These are phyloP conservation scores for Dillenia suffruticosa DNA, from an alignment of 164 flowering plant species.

Conservation along the genomic window DNA sequence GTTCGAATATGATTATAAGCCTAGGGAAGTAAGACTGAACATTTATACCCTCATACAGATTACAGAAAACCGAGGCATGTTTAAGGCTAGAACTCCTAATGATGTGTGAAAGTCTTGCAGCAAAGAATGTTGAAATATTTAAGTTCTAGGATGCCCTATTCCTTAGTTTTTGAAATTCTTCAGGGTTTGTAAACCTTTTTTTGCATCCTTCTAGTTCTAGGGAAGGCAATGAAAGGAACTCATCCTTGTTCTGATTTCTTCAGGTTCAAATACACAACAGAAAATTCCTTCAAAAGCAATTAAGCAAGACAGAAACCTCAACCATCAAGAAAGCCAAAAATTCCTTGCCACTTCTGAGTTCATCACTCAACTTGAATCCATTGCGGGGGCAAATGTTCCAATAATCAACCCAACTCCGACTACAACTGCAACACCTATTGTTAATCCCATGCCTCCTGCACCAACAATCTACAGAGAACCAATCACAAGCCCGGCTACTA, in stretches of 20 bases:
- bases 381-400: conserved; percentile 44
- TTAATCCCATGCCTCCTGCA: conserved; percentile 9
- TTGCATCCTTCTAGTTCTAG: no score
- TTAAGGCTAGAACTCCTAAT: no score
- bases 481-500: conserved; percentile 20
- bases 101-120: no score
- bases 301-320: conserved; percentile 9
- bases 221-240: no score
- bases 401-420: conserved; percentile 41
- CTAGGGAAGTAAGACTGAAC: no score
- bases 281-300: conserved; percentile 24
- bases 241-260: conserved; percentile 13
- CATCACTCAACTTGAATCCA: conserved; percentile 31
- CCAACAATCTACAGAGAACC: conserved; percentile 3
- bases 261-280: conserved; percentile 34
- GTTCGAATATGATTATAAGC: no score
- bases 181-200: no score
- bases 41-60: no score
- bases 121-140: no score
- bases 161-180: no score
- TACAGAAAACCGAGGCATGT: no score
- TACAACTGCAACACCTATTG: conserved; percentile 19
- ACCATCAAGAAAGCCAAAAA: conserved; percentile 11
- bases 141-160: no score
- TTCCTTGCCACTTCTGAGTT: conserved; percentile 16